These are phyloP conservation scores for Kondoa malvinella DNA, from an alignment of 768 basidiomycete genomes.

Conservation along the genomic window DNA sequence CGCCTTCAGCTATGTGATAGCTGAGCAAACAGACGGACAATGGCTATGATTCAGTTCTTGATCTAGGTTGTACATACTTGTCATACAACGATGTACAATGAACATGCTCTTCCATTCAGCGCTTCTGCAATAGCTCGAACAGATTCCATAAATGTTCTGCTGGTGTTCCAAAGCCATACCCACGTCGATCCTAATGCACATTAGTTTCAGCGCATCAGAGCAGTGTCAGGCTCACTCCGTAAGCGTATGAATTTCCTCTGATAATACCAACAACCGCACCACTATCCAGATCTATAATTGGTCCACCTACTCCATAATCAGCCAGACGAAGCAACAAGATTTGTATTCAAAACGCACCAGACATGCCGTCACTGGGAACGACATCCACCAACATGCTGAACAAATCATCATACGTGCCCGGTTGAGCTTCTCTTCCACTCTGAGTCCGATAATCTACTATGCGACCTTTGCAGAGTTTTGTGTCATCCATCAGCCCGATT, in stretches of 20 bases:
- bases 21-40: no score
- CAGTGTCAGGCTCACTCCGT: not conserved
- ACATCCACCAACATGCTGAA: not conserved
- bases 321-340: not conserved
- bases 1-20: not conserved
- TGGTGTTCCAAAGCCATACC: not conserved
- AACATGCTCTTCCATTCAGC: no score
- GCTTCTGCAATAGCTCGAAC: not conserved
- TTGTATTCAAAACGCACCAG: not conserved
- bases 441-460: not conserved
- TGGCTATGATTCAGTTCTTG: no score
- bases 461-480: not conserved
- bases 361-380: not conserved
- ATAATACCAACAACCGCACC: not conserved
- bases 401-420: not conserved
- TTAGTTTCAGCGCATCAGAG: not conserved
- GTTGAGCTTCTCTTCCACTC: not conserved
- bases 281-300: not conserved
- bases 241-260: not conserved
- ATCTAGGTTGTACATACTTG: no score
- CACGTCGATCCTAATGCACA: not conserved
- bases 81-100: no score
- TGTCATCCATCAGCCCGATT: not conserved
- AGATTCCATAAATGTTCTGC: not conserved
- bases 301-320: not conserved